A percentile compares a stretch with the other conserved stretches of the same genome.
These are phyloP conservation scores for Camillea tinctor DNA, from an alignment of 2,329 filamentous ascomycete species.

Conservation along the genomic window DNA sequence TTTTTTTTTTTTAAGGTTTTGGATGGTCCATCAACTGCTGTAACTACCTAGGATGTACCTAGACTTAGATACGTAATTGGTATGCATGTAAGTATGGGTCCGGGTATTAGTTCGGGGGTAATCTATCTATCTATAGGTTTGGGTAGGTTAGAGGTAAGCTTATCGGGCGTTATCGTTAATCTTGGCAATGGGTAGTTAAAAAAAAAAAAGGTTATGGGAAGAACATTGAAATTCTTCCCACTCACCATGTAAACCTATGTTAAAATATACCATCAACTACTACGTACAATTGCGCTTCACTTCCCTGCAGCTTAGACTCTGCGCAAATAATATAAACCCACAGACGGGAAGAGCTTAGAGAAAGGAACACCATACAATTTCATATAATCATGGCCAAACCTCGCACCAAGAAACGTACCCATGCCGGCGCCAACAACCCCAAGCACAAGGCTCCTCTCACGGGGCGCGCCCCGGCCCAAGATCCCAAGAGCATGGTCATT, in stretches of 20 bases:
- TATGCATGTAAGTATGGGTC: no score
- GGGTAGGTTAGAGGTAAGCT: no score
- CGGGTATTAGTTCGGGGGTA: no score
- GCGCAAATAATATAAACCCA: no score
- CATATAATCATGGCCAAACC: constrained; percentile 67
- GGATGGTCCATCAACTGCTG: background rate
- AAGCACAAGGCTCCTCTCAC: constrained; percentile 51
- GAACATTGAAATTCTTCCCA: background rate
- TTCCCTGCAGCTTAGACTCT: no score
- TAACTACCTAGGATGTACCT: background rate
- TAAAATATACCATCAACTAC: background rate
- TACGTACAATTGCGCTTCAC: background rate
- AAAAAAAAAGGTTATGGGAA: background rate
- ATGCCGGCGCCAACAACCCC: constrained; percentile 65
- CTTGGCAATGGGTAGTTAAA: background rate
- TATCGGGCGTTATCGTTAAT: no score
- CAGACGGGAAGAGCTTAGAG: no score
- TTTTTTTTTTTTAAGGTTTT: constrained; percentile 1
- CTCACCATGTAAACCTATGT: background rate
- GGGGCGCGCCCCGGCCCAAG: constrained; percentile 62
- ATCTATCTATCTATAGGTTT: no score
- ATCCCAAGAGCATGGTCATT: constrained; percentile 97
- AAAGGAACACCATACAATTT: constrained; percentile 22
- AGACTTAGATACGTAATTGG: no score
- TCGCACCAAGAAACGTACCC: constrained; percentile 86